Evolutionary conservation across 1,284 basidiomycete genomes (phyloP), one percentile per base, ranked within the genome.

Genomic region (Coriolopsis trogii): DNA sequence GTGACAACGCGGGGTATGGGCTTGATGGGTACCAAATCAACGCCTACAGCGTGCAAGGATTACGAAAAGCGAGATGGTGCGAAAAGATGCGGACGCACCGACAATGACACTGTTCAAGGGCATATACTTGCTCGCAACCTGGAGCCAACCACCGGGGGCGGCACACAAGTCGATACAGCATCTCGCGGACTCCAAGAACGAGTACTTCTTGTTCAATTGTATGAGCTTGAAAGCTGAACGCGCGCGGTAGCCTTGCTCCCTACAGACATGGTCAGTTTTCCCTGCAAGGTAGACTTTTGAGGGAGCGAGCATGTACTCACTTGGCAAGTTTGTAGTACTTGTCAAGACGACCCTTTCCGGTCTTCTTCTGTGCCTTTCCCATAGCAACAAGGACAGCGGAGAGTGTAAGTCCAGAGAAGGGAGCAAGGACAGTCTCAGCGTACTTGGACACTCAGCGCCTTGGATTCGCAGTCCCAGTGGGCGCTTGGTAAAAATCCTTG

Each of bases 151-250:
- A 67, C 97, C 97, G 6, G 97, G 97, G 7, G 97, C 97, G 42
- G 97, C 97, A 75, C 97, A 99, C 45, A 99, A 80, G 82, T 99
- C 97, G 69, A 99, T 97, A 51, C 89, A 93, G 72, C 96, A 98
- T 84, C 88, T 82, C 26, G 97, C 89, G 43, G 84, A 80, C 67
- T 96, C 93, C 34, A 99, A 81, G 66, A 99, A 91, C 33, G 88
- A 84, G 74, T 91, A 99, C 75, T 98, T 98, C 70, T 98, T 96
- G 81, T 99, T 99, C 60, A 99, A 78, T 72, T 99, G 97, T 51
- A 99, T 95, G 53, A 99, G 85, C 77, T 99, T 99, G 88, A 99
- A 99, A 3, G 97, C 97, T 20, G 97, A 98, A 81, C 97, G 96
- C 61, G 97, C 97, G 58, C 97, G 91, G 71, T 96, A 99, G 55